Evolutionary conservation across 768 basidiomycete genomes (phyloP), one percentile per base, ranked within the genome.

Genomic region (Arthromyces matolae): DNA sequence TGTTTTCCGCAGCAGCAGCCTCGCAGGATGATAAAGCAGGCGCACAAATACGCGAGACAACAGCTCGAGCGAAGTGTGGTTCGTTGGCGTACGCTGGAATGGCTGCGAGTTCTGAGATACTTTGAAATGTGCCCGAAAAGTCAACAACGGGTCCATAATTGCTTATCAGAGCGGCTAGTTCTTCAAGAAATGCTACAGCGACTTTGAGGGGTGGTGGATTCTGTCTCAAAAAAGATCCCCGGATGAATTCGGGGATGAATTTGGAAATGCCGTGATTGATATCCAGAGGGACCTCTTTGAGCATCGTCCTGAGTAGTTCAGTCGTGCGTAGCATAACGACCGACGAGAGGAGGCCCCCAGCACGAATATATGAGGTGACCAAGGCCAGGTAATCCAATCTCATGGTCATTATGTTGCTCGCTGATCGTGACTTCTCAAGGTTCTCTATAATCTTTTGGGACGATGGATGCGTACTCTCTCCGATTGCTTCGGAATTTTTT

Each of bases 311-410:
- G 12, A 78, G 67, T 10, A 84, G 64, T n/a, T 83, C 84, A 24
- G 85, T 57, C 2, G 71, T 68, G 36, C 78, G 71, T 22, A 69
- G 65, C 16, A 72, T 69, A 5, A 73, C 57, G n/a, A 69, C 62
- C 19, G 65, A 55, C 4, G 71, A 59, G 0, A 77, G 56, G 20
- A 74, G 64, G 0, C 83, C 83, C 5, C 83, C 84, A 14, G 72
- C 69, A 20, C 61, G 64, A 14, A 73, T 70, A 54, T 79, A 81
- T 3, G 70, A 71, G 16, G 70, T 62, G 4, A 84, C 71, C 18
- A 85, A 63, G 3, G 67, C 67, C 5, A 89, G 70, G 61, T 80
- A 89, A 53, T 89, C 85, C 38, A 81, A 58, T 18, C 83, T 73
- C 79, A 90, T 84, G 7, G 68, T 64, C 18, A 66, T 63, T 6